A percentile compares a stretch with the other conserved stretches of the same genome.
Conservation (phyloP, 257 asterid genomes). For the Gentiana macrophylla region DNA sequence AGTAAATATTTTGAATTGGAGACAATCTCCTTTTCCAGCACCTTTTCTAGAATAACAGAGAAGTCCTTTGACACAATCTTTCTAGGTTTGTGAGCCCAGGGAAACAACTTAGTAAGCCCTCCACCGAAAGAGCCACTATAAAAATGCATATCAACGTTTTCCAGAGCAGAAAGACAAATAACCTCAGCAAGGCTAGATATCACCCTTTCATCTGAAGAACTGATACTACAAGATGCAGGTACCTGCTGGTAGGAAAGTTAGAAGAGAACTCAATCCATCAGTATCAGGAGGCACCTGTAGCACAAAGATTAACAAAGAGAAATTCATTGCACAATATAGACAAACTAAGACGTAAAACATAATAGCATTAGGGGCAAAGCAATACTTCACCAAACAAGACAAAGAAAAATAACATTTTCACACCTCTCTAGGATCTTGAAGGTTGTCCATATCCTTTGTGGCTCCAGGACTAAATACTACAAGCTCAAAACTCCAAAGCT, state of each 20-base stretch:
- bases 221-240: constrained; percentile 51
- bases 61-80: constrained; percentile 50
- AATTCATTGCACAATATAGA: constrained; percentile 16
- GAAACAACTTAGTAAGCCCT: constrained; percentile 26
- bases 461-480: constrained; percentile 56
- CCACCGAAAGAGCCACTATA: constrained; percentile 17
- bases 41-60: constrained; percentile 42
- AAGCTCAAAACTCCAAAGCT: constrained; percentile 73
- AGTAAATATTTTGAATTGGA: constrained; percentile 41
- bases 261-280: constrained; percentile 66
- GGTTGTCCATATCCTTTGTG: constrained; percentile 56
- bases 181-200: constrained; percentile 75
- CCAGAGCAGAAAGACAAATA: constrained; percentile 59
- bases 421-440: constrained; percentile 75
- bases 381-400: constrained; percentile 5
- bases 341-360: constrained; percentile 36
- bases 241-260: constrained; percentile 93
- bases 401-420: constrained; percentile 9
- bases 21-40: constrained; percentile 51
- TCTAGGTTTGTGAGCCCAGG: constrained; percentile 39
- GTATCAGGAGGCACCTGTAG: constrained; percentile 71
- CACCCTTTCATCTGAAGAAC: constrained; percentile 45
- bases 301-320: constrained; percentile 15
- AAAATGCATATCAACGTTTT: constrained; percentile 36
- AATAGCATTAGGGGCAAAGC: constrained; percentile 14